Evolutionary conservation across 2,329 filamentous ascomycete species (phyloP), one percentile per base, ranked within the genome.

Genomic region (Shiraia sp.): DNA sequence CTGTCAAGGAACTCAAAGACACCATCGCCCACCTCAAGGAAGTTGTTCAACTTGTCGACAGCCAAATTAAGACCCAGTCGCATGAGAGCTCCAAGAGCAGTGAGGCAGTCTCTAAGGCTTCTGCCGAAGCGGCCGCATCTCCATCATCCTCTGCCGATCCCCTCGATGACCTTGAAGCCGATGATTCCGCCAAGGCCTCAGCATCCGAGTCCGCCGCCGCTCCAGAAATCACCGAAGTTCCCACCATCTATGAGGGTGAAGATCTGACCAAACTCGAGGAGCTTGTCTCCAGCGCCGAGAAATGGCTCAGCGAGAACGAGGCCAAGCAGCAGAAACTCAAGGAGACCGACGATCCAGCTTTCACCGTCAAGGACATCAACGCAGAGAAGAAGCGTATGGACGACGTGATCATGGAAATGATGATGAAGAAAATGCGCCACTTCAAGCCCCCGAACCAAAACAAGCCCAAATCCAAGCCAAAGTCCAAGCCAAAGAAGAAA

Each of bases 131-230:
- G 6, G 61, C 74, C 57, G 70, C 78, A 2, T 72, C 66, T 42
- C 66, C 75, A 13, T 64, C 79, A 4, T 72, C 79, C 12, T 66
- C 71, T 2, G 68, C 76, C 2, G 65, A 68, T 36, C 49, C 60
- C 2, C 83, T 88, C 58, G 88, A 84, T 24, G 87, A 83, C n/a
- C 80, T 93, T 1, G 90, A 95, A 49, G 89, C 93, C 2, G 86
- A 89, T 62, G 58, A 80, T 65, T 54, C 73, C 38, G 67, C 71
- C 7, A 67, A 68, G 16, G 58, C 73, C 3, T 66, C 69, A 8
- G 63, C 71, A 5, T 69, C 68, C 6, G 55, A 57, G 30, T 44
- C 62, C 10, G 50, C 53, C 4, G 51, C 59, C n/a, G n/a, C n/a
- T 19, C 47, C 57, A 10, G 51, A 55, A n/a, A 50, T 66, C 25